These are phyloP conservation scores for Tremella mesenterica DNA, from an alignment of 768 basidiomycete genomes.

Conservation along the genomic window DNA sequence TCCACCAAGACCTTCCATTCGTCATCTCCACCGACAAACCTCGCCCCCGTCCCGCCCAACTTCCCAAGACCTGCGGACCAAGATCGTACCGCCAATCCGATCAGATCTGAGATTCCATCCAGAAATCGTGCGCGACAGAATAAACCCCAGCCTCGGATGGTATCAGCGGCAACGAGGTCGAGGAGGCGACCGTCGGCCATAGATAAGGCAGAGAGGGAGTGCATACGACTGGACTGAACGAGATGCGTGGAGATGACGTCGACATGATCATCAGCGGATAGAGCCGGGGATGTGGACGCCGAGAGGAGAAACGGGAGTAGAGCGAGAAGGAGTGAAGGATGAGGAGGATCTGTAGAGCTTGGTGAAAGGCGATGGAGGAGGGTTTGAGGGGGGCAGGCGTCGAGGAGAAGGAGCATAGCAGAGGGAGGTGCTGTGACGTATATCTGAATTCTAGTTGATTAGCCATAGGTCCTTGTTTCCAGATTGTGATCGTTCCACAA, in stretches of 20 bases:
- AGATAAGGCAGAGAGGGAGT: conserved; percentile 1
- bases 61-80: conserved; percentile 20
- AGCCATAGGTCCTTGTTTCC: neutral
- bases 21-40: conserved; percentile 5
- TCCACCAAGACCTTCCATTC: neutral
- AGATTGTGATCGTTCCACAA: too few relatives aligned
- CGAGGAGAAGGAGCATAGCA: conserved; percentile 6
- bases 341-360: conserved; percentile 7
- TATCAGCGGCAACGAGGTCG: conserved; percentile 20
- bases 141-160: conserved; percentile 6
- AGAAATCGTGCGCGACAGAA: conserved; percentile 13
- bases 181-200: conserved; percentile 21
- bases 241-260: conserved; percentile 2
- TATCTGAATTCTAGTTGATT: conserved; percentile 12
- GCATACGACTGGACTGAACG: conserved; percentile 3
- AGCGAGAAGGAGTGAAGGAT: conserved; percentile 16
- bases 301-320: conserved; percentile 10
- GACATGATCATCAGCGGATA: neutral
- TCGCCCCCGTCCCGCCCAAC: conserved; percentile 13
- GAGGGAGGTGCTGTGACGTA: conserved; percentile 12
- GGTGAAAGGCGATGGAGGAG: conserved; percentile 14
- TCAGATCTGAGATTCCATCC: conserved; percentile 22
- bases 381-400: conserved; percentile 8
- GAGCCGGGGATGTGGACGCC: conserved; percentile 5
- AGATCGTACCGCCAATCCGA: conserved; percentile 1